These are phyloP conservation scores for Colletotrichum spaethianum DNA, from an alignment of 2,329 filamentous ascomycete species.

Conservation along the genomic window DNA sequence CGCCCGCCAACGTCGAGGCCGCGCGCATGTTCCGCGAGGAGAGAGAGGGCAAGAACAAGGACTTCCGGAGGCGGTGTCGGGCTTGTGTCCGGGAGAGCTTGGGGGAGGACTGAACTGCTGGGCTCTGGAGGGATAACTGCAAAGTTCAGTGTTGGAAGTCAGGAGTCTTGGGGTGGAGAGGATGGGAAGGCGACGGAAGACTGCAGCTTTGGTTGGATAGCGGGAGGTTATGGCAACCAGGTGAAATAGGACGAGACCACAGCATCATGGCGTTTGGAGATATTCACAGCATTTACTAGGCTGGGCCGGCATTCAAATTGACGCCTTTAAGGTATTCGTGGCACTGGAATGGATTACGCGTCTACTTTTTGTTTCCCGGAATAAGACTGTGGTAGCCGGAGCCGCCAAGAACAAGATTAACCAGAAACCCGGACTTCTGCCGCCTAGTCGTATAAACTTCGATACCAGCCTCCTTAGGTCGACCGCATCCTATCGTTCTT, in stretches of 20 bases:
- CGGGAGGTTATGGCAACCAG: not conserved
- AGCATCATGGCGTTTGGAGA: constrained; percentile 23
- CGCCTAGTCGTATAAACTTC: no score
- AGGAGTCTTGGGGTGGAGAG: not conserved
- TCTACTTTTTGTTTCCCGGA: no score
- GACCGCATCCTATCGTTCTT: no score
- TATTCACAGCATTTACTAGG: constrained; percentile 14
- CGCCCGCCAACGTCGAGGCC: constrained; percentile 94
- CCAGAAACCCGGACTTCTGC: no score
- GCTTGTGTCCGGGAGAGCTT: constrained; percentile 86
- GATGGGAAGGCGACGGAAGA: not conserved
- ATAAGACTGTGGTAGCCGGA: no score
- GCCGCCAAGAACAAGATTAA: no score
- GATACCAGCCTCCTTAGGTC: no score
- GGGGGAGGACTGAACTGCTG: constrained; percentile 73
- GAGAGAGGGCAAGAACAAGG: constrained; percentile 69
- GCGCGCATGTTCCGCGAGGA: constrained; percentile 91
- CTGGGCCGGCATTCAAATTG: constrained; percentile 18
- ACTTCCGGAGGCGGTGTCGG: constrained; percentile 85
- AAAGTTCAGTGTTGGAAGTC: not conserved
- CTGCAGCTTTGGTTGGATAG: not conserved
- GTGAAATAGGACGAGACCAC: not conserved
- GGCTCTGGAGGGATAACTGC: not conserved
- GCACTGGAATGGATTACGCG: not conserved
- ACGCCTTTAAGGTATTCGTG: constrained; percentile 8